phyloP scores from a whole-genome alignment of 2,329 filamentous ascomycete genomes.

The Lecanosticta acicola region DNA sequence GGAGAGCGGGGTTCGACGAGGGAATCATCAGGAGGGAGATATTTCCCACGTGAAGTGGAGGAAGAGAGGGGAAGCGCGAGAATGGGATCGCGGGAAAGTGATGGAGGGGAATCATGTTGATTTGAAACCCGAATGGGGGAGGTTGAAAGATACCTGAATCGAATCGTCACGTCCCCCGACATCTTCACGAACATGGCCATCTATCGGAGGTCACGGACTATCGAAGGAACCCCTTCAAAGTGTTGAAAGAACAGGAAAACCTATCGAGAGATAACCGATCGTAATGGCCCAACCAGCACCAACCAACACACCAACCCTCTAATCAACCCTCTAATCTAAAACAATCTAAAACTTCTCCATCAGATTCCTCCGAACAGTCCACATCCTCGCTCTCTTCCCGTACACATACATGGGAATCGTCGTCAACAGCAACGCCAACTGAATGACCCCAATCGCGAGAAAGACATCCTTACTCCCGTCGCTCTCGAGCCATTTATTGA shows the following conservation, averaged over 20 bases:
- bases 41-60: conserved; percentile 43
- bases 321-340: neutral
- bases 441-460: conserved; percentile 77
- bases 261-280: too few species aligned
- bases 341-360: conserved; percentile 66
- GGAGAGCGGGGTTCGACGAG: conserved; percentile 56
- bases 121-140: conserved; percentile 46
- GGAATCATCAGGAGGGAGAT: conserved; percentile 55
- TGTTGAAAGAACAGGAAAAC: too few species aligned
- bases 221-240: neutral
- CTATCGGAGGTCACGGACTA: too few species aligned
- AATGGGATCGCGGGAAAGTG: conserved; percentile 64
- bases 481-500: conserved; percentile 71
- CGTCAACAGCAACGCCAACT: conserved; percentile 65
- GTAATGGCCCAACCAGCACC: too few species aligned
- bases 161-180: too few species aligned
- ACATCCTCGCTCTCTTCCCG: conserved; percentile 86
- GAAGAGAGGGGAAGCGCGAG: conserved; percentile 49
- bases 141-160: conserved; percentile 14
- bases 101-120: conserved; percentile 51
- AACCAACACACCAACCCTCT: neutral
- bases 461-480: conserved; percentile 76
- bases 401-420: conserved; percentile 92
- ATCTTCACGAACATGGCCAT: too few species aligned
- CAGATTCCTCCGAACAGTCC: conserved; percentile 79